Evolutionary conservation across 2,329 filamentous ascomycete genomes (phyloP).

Genomic region (Camillea tinctor): DNA sequence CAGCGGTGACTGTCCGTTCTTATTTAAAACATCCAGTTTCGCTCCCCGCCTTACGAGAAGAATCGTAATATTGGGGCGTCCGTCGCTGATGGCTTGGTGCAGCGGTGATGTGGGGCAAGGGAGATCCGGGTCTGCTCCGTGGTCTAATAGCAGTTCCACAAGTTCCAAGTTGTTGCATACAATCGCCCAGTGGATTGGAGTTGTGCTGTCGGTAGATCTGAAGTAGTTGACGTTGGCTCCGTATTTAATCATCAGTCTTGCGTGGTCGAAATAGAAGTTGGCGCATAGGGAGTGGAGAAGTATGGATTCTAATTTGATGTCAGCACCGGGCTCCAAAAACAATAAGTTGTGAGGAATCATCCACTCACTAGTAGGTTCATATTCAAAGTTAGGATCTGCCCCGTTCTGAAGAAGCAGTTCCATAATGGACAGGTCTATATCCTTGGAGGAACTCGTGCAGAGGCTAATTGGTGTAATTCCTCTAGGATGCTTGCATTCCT

Average conservation of each 20-base stretch:
- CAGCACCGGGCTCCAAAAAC: not conserved
- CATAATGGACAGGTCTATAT: not conserved
- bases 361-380: not conserved
- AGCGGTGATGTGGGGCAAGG: not conserved
- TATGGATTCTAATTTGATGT: not conserved
- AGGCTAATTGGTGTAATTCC: not conserved
- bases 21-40: not conserved
- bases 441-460: not conserved
- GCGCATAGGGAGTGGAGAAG: slow-evolving; percentile 1
- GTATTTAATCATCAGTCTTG: not conserved
- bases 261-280: not conserved
- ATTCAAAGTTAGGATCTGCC: not conserved
- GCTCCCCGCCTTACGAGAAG: not conserved
- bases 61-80: not conserved
- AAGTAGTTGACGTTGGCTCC: slow-evolving; percentile 2
- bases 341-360: not conserved
- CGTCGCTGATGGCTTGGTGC: not conserved
- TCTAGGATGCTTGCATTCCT: not conserved
- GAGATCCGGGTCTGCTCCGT: not conserved
- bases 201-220: not conserved
- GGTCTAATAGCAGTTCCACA: not conserved
- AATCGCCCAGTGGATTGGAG: not conserved
- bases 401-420: not conserved
- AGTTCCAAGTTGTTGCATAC: not conserved
- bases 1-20: not conserved